Evolutionary conservation across 257 asterid genomes (phyloP).

Genomic region (Sherardia arvensis): DNA sequence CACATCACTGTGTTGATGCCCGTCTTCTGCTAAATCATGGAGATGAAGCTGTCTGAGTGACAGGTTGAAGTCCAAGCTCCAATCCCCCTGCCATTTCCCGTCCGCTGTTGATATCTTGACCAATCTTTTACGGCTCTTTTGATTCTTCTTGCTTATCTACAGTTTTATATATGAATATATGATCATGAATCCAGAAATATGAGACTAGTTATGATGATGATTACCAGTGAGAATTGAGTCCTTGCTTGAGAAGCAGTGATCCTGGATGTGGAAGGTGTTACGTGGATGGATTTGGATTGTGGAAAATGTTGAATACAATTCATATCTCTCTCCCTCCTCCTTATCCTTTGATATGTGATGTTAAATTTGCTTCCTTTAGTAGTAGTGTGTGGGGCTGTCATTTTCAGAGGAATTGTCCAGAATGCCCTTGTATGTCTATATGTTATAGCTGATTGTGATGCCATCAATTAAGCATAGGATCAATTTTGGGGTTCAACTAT

Average conservation of each 20-base stretch:
- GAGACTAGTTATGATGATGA: too few species aligned
- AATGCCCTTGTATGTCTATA: too few species aligned
- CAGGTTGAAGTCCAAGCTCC: slow-evolving; percentile 48
- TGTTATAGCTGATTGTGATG: too few species aligned
- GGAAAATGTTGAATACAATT: not conserved
- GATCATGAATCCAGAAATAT: too few species aligned
- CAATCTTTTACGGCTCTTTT: slow-evolving; percentile 26
- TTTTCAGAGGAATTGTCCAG: too few species aligned
- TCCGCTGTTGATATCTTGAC: slow-evolving; percentile 59
- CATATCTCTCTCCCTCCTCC: not conserved
- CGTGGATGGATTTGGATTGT: slow-evolving; percentile 2
- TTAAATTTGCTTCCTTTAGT: too few species aligned
- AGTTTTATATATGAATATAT: not conserved
- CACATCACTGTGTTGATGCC: slow-evolving; percentile 27
- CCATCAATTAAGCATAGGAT: too few species aligned
- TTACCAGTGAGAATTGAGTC: slow-evolving; percentile 26
- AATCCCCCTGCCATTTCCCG: slow-evolving; percentile 63
- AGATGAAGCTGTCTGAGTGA: slow-evolving; percentile 49
- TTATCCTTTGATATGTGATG: not conserved
- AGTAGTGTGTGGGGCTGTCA: too few species aligned
- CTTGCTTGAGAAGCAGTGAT: slow-evolving; percentile 15
- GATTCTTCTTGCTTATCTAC: slow-evolving; percentile 34
- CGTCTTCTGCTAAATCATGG: slow-evolving; percentile 39
- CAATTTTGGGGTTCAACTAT: too few species aligned
- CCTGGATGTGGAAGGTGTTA: not conserved